Base-by-base conservation (phyloP, 441 rosid genomes). In the Arabidopsis hybrid region DNA sequence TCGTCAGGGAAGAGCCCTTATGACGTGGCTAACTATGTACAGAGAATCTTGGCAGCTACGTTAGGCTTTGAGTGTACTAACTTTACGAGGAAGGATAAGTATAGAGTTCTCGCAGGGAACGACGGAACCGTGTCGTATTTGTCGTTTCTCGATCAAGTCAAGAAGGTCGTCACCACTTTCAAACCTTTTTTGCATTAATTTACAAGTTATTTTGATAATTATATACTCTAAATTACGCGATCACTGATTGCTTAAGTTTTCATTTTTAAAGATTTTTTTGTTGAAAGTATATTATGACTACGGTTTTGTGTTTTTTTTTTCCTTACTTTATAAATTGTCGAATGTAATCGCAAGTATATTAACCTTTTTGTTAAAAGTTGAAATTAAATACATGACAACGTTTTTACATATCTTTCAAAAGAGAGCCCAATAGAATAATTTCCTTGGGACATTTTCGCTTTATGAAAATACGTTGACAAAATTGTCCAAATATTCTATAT, bases 61-160 rank as follows among this genome's bases (percentile, higher is more conserved):
- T 81, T 94, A 73, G 96, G 96, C 63, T 94, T 90, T 63, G 97
- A 91, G 81, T 94, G 97, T 71, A 94, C 98, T 35, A 90, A 89
- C 64, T 94, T 89, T 49, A 94, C 98, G 0, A 87, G 98, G 73
- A 90, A 88, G 77, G 98, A 91, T 61, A 94, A 94, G 70, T 94
- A 94, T 78, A 83, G 82, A 69, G 87, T 90, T 36, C 84, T 94
- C 0, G 97, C 97, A 0, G 97, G 93, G 72, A 91, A 89, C 60
- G 98, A 94, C 45, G 98, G 98, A 65, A 88, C 87, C 17, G 97
- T 87, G 18, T 72, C 95, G 31, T 75, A 72, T 74, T 80, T 67
- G 34, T 86, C 97, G 1, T 67, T 88, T 59, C 64, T 83, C 35
- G 85, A 84, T 51, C 92, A 82, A 45, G 17, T 83, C 13, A 85